A percentile compares a stretch with the other conserved stretches of the same genome.
These are phyloP conservation scores for Amanita thiersii DNA, from an alignment of 768 basidiomycete species.

Conservation along the genomic window DNA sequence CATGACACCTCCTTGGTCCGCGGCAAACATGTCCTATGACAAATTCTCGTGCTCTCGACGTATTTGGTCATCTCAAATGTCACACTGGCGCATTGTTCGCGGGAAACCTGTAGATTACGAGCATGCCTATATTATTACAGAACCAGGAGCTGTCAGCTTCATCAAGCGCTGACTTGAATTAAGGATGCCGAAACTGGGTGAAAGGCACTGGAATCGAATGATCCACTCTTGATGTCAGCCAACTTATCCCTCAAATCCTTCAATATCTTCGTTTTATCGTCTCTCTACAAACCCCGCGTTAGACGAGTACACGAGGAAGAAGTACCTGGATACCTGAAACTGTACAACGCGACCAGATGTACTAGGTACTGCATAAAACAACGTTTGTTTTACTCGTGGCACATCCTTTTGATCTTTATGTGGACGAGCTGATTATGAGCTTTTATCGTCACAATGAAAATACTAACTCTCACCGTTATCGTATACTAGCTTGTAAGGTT, in stretches of 20 bases:
- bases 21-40: too few species aligned
- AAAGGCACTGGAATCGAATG: conserved; percentile 2
- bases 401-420: not conserved
- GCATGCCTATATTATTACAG: too few species aligned
- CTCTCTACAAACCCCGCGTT: not conserved
- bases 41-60: too few species aligned
- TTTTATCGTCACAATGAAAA: not conserved
- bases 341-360: conserved; percentile 68
- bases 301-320: not conserved
- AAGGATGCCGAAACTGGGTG: not conserved
- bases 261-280: conserved; percentile 6
- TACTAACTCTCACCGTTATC: conserved; percentile 14
- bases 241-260: conserved; percentile 2
- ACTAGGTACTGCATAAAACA: conserved; percentile 71
- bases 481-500: conserved; percentile 44
- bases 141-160: too few species aligned
- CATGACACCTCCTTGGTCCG: too few species aligned
- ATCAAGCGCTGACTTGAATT: too few species aligned
- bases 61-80: too few species aligned
- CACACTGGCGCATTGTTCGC: too few species aligned
- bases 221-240: not conserved
- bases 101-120: too few species aligned
- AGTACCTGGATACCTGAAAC: conserved; percentile 49
- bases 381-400: conserved; percentile 33
- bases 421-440: not conserved